A percentile compares a stretch with the other conserved stretches of the same genome.
phyloP scores from a whole-genome alignment of 1,284 basidiomycete species.

The Cronartium ribicola region DNA sequence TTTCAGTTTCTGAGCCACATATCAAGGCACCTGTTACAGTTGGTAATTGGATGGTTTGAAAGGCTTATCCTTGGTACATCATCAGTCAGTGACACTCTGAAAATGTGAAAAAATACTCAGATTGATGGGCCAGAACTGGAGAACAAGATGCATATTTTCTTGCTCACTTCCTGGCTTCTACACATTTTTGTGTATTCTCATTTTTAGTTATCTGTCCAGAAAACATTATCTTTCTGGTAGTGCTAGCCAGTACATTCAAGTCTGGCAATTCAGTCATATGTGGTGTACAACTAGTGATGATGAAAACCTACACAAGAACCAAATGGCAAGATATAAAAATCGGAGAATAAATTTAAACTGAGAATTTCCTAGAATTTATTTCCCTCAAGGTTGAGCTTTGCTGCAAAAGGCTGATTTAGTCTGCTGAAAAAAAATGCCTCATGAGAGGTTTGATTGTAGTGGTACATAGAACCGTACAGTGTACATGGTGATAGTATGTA shows the following conservation, averaged over 20 bases:
- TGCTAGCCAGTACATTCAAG: not conserved
- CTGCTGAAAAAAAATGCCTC: no score
- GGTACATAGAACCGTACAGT: no score
- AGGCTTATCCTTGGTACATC: not conserved
- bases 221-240: not conserved
- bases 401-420: no score
- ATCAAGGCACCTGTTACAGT: not conserved
- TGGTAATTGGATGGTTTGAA: not conserved
- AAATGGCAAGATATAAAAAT: no score
- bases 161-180: not conserved
- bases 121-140: not conserved
- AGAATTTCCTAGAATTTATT: no score
- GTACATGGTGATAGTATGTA: no score
- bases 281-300: no score
- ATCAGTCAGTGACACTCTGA: not conserved
- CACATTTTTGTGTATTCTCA: not conserved
- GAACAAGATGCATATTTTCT: not conserved
- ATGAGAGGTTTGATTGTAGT: no score
- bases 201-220: not conserved
- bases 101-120: not conserved
- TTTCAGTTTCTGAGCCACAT: not conserved
- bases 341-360: no score
- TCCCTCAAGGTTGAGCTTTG: no score
- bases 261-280: no score
- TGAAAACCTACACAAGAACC: no score